A percentile compares a stretch with the other conserved stretches of the same genome.
Evolutionary conservation across 257 asterid species (phyloP).

Genomic region (Capsicum baccatum): DNA sequence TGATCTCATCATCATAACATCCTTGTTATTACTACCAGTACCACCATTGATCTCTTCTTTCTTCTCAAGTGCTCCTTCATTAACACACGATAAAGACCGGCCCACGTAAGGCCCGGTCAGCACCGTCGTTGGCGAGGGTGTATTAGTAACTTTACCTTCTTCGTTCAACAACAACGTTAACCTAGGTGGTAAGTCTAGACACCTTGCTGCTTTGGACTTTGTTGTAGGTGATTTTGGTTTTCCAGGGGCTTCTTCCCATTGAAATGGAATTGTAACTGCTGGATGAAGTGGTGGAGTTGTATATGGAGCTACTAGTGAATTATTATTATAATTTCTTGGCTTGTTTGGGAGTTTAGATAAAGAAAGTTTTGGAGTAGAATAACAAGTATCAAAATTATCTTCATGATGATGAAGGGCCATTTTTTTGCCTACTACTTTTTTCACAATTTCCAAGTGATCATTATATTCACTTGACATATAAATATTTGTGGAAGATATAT

Average conservation of each 20-base stretch:
- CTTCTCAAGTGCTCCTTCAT: conserved; percentile 4
- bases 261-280: conserved; percentile 65
- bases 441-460: not conserved
- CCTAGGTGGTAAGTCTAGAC: conserved; percentile 72
- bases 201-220: conserved; percentile 45
- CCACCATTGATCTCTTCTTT: not conserved
- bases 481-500: not conserved
- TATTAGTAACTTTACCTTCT: conserved; percentile 31
- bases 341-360: conserved; percentile 63
- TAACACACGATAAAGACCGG: conserved; percentile 49
- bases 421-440: not conserved
- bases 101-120: conserved; percentile 62
- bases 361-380: conserved; percentile 61
- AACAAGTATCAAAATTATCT: conserved; percentile 26
- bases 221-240: conserved; percentile 51
- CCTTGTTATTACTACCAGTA: conserved; percentile 27
- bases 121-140: conserved; percentile 62
- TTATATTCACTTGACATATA: not conserved
- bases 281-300: conserved; percentile 76
- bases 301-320: not conserved
- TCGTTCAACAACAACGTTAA: conserved; percentile 24
- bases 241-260: conserved; percentile 91
- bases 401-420: conserved; percentile 11
- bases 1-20: conserved; percentile 35
- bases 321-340: conserved; percentile 34